phyloP scores from a whole-genome alignment of 108 stramenopile genomes.

The Nitzschia palea region DNA sequence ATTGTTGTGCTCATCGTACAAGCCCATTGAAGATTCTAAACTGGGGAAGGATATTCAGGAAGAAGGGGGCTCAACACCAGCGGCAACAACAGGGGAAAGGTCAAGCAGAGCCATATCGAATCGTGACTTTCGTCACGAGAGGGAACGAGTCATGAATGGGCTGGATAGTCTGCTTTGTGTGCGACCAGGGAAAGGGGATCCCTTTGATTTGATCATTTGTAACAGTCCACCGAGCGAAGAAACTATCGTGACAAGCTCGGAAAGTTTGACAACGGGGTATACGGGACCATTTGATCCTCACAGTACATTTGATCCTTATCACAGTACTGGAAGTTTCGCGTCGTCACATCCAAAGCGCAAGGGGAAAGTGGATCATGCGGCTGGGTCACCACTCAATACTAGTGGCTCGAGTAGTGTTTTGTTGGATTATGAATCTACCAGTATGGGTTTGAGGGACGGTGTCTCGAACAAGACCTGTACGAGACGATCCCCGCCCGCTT shows the following conservation, averaged over 20 bases:
- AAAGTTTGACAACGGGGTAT: no score
- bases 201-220: not conserved
- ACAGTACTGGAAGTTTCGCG: not conserved
- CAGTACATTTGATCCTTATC: constrained; percentile 3
- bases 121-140: not conserved
- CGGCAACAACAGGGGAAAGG: no score
- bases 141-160: not conserved
- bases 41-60: no score
- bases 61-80: no score
- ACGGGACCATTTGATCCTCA: no score
- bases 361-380: no score
- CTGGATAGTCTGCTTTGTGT: constrained; percentile 3
- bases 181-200: not conserved
- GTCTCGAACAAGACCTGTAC: no score
- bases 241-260: not conserved
- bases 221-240: not conserved
- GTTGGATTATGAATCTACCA: no score
- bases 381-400: no score
- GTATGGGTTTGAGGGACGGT: not conserved
- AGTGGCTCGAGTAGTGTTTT: no score
- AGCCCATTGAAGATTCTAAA: no score
- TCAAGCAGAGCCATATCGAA: not conserved
- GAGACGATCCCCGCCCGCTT: not conserved
- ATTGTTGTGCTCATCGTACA: not conserved
- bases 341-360: no score